These are phyloP conservation scores for Prinsepia uniflora DNA, from an alignment of 306 rosid genomes.

Conservation along the genomic window DNA sequence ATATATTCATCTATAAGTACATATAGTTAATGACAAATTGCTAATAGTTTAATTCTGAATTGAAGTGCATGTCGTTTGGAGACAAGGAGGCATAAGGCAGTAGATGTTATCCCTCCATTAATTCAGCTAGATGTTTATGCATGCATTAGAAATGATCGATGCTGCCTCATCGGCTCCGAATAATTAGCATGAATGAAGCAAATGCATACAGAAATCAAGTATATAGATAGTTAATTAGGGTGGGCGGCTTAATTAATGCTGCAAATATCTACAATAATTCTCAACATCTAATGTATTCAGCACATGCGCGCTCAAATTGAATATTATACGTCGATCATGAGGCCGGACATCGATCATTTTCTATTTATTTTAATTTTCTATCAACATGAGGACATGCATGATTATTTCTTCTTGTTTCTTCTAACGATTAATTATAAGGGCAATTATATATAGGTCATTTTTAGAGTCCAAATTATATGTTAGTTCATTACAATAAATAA, in stretches of 20 bases:
- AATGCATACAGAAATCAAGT: not conserved
- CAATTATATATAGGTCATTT: too few relatives aligned
- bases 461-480: too few relatives aligned
- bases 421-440: too few relatives aligned
- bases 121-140: not conserved
- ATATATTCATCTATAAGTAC: not conserved
- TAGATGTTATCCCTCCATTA: constrained; percentile 18
- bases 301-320: constrained; percentile 28
- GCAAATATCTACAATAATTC: not conserved
- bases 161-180: not conserved
- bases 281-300: constrained; percentile 21
- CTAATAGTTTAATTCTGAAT: not conserved
- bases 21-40: not conserved
- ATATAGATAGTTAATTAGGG: too few relatives aligned
- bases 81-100: constrained; percentile 38
- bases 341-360: too few relatives aligned
- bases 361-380: too few relatives aligned
- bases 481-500: too few relatives aligned
- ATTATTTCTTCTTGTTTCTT: constrained; percentile 38
- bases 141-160: constrained; percentile 42
- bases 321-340: too few relatives aligned
- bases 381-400: constrained; percentile 19
- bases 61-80: constrained; percentile 6
- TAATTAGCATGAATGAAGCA: not conserved
- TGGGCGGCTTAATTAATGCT: not conserved